Evolutionary conservation across 2,329 filamentous ascomycete genomes (phyloP).

Genomic region (Dactylellina leptospora): DNA sequence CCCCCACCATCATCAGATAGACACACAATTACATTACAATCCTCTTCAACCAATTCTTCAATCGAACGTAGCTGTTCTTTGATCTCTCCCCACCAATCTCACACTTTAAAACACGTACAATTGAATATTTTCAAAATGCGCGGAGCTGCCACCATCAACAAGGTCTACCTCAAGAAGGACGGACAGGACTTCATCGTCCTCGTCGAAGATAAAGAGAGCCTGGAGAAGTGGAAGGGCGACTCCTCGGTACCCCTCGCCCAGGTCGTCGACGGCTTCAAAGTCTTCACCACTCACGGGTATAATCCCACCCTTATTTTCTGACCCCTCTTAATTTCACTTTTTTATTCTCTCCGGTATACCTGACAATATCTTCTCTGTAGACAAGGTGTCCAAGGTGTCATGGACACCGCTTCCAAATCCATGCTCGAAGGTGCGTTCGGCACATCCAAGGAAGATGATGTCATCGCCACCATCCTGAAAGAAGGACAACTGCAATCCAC

Average conservation of each 20-base stretch:
- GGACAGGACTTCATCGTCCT: constrained; percentile 75
- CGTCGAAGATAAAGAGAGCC: constrained; percentile 69
- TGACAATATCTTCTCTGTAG: background rate
- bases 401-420: constrained; percentile 42
- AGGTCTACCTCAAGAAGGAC: constrained; percentile 85
- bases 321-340: background rate
- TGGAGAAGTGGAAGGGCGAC: constrained; percentile 85
- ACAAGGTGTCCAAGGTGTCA: constrained; percentile 36
- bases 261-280: constrained; percentile 86
- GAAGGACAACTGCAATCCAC: constrained; percentile 30
- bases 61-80: background rate
- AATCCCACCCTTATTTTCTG: background rate
- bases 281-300: constrained; percentile 90
- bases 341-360: background rate
- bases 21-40: background rate
- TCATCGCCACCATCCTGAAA: constrained; percentile 34
- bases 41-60: background rate
- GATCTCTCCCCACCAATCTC: background rate
- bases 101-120: background rate
- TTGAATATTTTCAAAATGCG: constrained; percentile 68
- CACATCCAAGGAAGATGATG: constrained; percentile 25
- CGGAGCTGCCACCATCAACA: constrained; percentile 74
- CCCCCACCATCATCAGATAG: background rate
- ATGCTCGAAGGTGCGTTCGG: constrained; percentile 35
- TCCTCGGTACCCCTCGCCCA: constrained; percentile 80